These are phyloP conservation scores for Phytophthora pisi DNA, from an alignment of 352 stramenopile species.

Conservation along the genomic window DNA sequence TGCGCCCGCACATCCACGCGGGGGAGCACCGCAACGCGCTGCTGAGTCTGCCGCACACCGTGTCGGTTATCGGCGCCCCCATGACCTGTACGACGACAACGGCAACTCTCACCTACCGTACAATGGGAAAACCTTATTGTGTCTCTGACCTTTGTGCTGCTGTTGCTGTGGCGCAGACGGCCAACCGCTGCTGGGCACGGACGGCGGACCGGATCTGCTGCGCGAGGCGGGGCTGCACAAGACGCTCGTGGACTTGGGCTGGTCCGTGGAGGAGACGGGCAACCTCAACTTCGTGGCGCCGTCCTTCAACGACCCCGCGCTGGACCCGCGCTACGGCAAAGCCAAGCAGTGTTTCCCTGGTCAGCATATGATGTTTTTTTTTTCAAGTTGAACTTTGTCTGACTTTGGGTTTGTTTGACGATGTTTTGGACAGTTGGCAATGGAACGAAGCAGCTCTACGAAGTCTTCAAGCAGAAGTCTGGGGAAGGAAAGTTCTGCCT, in stretches of 20 bases:
- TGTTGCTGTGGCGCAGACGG: slow-evolving; percentile 49
- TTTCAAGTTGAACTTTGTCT: neutral
- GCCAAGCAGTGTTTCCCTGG: slow-evolving; percentile 83
- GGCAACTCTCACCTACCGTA: neutral
- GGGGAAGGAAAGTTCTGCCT: slow-evolving; percentile 94
- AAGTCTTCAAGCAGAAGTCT: slow-evolving; percentile 87
- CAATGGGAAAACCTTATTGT: neutral
- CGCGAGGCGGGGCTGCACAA: slow-evolving; percentile 84
- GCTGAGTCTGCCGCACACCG: slow-evolving; percentile 67
- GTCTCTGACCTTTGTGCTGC: neutral
- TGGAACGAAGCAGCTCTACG: slow-evolving; percentile 77
- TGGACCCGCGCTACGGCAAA: slow-evolving; percentile 72
- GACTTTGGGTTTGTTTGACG: neutral
- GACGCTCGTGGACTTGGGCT: slow-evolving; percentile 76
- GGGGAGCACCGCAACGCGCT: slow-evolving; percentile 57
- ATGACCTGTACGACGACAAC: slow-evolving; percentile 74
- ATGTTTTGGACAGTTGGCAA: slow-evolving; percentile 73
- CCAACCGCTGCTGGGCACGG: slow-evolving; percentile 81
- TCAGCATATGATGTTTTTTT: slow-evolving; percentile 7
- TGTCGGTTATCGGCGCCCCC: slow-evolving; percentile 83
- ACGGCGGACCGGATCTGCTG: slow-evolving; percentile 75
- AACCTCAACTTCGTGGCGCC: slow-evolving; percentile 77
- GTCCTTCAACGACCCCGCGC: slow-evolving; percentile 49
- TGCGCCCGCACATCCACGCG: slow-evolving; percentile 69
- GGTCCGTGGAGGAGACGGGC: slow-evolving; percentile 86